phyloP scores from a whole-genome alignment of 2,329 filamentous ascomycete species.

The Alternaria sp. region DNA sequence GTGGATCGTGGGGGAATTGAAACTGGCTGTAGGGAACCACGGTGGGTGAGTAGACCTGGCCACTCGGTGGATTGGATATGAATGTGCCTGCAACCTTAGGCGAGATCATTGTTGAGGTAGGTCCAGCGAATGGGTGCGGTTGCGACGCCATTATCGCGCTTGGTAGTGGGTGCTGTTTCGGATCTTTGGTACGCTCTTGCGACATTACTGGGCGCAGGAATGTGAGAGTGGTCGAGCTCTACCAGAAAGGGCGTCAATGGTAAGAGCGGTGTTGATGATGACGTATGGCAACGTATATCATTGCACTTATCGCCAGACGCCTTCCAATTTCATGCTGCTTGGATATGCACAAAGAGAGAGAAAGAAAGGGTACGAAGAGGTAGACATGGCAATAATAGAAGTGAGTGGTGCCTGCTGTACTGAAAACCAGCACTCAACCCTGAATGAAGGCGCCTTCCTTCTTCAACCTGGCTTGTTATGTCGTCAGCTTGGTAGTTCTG shows the following conservation, averaged over 20 bases:
- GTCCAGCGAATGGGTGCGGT: not conserved
- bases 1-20: too few species aligned
- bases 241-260: not conserved
- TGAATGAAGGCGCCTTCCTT: slow-evolving; percentile 1
- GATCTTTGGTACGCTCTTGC: not conserved
- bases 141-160: not conserved
- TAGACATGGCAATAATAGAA: not conserved
- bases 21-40: not conserved
- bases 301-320: not conserved
- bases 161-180: not conserved
- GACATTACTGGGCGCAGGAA: not conserved
- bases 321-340: too few species aligned
- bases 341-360: not conserved
- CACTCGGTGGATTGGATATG: not conserved
- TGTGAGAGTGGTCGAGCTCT: not conserved
- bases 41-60: not conserved
- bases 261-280: not conserved
- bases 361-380: too few species aligned
- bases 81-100: not conserved
- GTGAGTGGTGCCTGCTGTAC: slow-evolving; percentile 2
- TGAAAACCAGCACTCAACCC: not conserved
- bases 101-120: slow-evolving; percentile 14
- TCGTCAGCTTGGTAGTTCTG: not conserved
- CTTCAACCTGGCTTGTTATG: not conserved
- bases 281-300: not conserved